Evolutionary conservation across 371 early-diverging fungal genomes (phyloP).

Genomic region (Actinomucor elegans): DNA sequence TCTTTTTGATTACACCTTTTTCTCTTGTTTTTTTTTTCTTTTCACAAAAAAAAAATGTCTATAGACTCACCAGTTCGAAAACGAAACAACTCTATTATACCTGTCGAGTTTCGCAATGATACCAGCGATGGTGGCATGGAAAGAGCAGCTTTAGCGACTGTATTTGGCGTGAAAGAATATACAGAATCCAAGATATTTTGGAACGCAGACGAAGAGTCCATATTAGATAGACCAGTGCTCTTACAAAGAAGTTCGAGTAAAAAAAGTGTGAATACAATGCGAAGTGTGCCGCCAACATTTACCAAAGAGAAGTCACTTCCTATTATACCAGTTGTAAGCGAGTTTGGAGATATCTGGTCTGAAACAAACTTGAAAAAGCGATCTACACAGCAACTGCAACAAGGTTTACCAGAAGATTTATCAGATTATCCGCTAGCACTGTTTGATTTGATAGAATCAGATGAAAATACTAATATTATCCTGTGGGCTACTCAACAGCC

Average conservation of each 20-base stretch:
- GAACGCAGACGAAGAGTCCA: constrained; percentile 25
- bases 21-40: constrained; percentile 1
- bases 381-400: constrained; percentile 6
- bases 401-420: constrained; percentile 35
- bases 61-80: not conserved
- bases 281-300: not conserved
- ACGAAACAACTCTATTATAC: constrained; percentile 27
- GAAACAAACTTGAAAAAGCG: not conserved
- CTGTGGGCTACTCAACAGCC: constrained; percentile 35
- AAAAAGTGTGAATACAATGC: constrained; percentile 8
- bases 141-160: constrained; percentile 47
- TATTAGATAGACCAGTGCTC: not conserved
- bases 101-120: constrained; percentile 24
- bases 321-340: constrained; percentile 39
- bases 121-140: constrained; percentile 38
- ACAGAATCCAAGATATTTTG: constrained; percentile 48
- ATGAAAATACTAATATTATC: constrained; percentile 52
- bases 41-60: constrained; percentile 1
- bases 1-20: constrained; percentile 1
- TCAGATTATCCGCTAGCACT: constrained; percentile 47
- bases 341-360: constrained; percentile 36
- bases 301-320: constrained; percentile 16
- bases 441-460: constrained; percentile 54
- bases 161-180: constrained; percentile 50
- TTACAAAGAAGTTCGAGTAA: constrained; percentile 10